A percentile compares a stretch with the other conserved stretches of the same genome.
Evolutionary conservation across 371 early-diverging fungal species (phyloP).

Genomic region (Mucor lusitanicus): DNA sequence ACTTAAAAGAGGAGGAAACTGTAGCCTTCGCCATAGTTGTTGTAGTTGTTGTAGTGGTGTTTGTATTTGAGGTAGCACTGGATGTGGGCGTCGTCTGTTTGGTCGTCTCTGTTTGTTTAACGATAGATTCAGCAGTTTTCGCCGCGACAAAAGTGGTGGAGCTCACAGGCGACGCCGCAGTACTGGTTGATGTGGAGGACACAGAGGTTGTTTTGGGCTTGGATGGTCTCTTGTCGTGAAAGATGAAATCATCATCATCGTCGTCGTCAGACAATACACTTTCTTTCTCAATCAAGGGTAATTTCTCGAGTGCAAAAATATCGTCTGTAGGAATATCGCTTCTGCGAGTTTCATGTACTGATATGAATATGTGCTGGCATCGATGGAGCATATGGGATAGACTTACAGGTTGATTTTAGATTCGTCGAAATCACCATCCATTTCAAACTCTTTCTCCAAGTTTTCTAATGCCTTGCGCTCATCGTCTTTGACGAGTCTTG

Average conservation of each 20-base stretch:
- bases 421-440: conserved; percentile 43
- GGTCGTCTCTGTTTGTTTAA: background rate
- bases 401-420: conserved; percentile 21
- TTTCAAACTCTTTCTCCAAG: conserved; percentile 48
- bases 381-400: background rate
- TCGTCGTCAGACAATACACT: conserved; percentile 22
- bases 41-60: background rate
- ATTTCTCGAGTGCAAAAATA: conserved; percentile 3
- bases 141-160: background rate
- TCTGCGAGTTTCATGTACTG: background rate
- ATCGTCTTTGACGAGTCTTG: conserved; percentile 60
- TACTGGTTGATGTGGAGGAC: background rate
- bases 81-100: background rate
- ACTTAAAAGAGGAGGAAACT: conserved; percentile 27
- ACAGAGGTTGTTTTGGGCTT: background rate
- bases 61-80: background rate
- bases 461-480: conserved; percentile 49
- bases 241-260: conserved; percentile 7
- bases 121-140: background rate
- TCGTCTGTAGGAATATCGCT: conserved; percentile 3
- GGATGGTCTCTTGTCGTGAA: background rate
- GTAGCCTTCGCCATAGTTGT: background rate
- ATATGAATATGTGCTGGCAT: background rate
- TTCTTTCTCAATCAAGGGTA: conserved; percentile 7
- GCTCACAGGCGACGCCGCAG: background rate